Evolutionary conservation across 495 filamentous ascomycete species (phyloP), one percentile per base, ranked within the genome.

Genomic region (Amorphotheca resinae): DNA sequence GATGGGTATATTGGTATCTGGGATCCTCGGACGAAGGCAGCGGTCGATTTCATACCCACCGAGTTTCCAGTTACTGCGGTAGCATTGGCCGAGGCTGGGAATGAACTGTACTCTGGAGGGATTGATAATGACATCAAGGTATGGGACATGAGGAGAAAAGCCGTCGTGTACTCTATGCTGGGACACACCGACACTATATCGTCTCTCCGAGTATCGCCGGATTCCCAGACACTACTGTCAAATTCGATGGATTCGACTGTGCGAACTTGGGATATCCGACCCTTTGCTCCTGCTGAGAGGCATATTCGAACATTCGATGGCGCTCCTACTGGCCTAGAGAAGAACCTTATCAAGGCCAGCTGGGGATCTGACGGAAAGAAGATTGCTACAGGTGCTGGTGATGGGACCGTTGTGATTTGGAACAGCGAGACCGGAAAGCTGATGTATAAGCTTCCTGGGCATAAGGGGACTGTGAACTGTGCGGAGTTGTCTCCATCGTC

Each of bases 71-170:
- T 99, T 50, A 95, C 89, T 0, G 83, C 88, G 0, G 79, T 96
- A 0, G 86, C 89, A 3, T 61, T 95, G 5, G 80, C 87, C 3
- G 88, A 95, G 62, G 85, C 87, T 14, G 91, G 89, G 12, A 95
- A 91, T 57, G 93, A 99, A 63, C 73, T 99, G 5, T 99, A 87
- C 59, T 87, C 82, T 14, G 91, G 91, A 26, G 83, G 87, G 8
- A 95, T 99, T 43, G 91, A 96, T 59, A 94, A 95, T 51, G 87
- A 93, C 44, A 93, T 99, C 58, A 87, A 93, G 56, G 84, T 91
- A 5, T 99, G 89, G 86, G 93, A 99, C 63, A 61, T 95, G 45
- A 78, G 93, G 49, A 95, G 94, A 64, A 85, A 88, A 57, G 76
- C 76, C 0, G 73, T 94, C 1, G 76, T 82, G 7, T 95, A 95